A percentile compares a stretch with the other conserved stretches of the same genome.
Evolutionary conservation across 2,329 filamentous ascomycete genomes (phyloP).

Genomic region (Microcyclospora tardicrescens): DNA sequence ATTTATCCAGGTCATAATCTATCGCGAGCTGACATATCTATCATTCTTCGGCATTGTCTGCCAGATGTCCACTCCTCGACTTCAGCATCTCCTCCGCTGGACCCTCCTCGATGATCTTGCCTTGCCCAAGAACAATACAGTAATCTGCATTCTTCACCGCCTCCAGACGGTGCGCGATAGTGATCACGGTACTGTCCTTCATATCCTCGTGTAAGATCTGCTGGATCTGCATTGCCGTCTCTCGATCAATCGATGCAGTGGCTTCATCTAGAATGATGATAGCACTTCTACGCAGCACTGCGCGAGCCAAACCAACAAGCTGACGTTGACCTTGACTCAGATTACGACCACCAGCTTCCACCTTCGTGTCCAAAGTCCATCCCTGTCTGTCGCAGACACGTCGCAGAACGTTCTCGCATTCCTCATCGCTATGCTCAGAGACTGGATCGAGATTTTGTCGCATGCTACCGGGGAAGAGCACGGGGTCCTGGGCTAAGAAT

Average conservation of each 20-base stretch:
- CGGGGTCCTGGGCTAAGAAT: slow-evolving; percentile 54
- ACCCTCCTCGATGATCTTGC: slow-evolving; percentile 31
- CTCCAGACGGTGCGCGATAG: slow-evolving; percentile 51
- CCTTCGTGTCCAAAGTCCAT: slow-evolving; percentile 43
- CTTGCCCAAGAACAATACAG: slow-evolving; percentile 41
- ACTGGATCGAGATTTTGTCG: slow-evolving; percentile 51
- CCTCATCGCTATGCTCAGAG: slow-evolving; percentile 41
- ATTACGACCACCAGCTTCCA: slow-evolving; percentile 50
- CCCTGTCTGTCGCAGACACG: slow-evolving; percentile 43
- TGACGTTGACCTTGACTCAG: slow-evolving; percentile 54
- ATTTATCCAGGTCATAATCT: no score
- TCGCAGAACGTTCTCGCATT: slow-evolving; percentile 40
- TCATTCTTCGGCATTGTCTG: no score
- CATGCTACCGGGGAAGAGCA: slow-evolving; percentile 50
- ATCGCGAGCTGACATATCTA: no score
- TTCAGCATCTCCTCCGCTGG: slow-evolving; percentile 19
- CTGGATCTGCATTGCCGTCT: slow-evolving; percentile 46
- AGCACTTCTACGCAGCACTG: slow-evolving; percentile 46
- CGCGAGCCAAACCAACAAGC: slow-evolving; percentile 50
- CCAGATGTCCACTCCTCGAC: no score
- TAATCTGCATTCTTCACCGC: slow-evolving; percentile 48
- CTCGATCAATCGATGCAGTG: slow-evolving; percentile 50
- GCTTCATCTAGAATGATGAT: slow-evolving; percentile 56
- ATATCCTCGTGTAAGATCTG: slow-evolving; percentile 43
- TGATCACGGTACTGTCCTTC: slow-evolving; percentile 48